These are phyloP conservation scores for Salix koriyanagi DNA, from an alignment of 345 rosid genomes.

Conservation along the genomic window DNA sequence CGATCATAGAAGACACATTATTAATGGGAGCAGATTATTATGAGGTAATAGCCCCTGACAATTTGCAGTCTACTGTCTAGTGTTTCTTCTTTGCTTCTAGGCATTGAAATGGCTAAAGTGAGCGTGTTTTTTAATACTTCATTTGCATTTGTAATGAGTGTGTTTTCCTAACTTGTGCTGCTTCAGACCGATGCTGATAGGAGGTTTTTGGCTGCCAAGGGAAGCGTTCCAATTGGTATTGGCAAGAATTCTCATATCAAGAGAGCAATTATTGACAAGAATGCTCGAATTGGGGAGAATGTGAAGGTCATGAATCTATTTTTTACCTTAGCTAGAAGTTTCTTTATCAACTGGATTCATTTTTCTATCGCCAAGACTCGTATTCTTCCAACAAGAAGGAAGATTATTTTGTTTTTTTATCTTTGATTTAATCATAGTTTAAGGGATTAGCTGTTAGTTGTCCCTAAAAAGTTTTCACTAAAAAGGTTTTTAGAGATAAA, in stretches of 20 bases:
- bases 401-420: not conserved
- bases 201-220: conserved; percentile 77
- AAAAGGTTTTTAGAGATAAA: too few species aligned
- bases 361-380: not conserved
- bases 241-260: conserved; percentile 82
- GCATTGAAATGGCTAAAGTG: not conserved
- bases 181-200: conserved; percentile 84
- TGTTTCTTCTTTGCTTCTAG: not conserved
- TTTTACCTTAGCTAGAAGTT: not conserved
- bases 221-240: conserved; percentile 84
- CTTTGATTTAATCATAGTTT: not conserved
- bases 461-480: too few species aligned
- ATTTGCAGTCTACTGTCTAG: not conserved
- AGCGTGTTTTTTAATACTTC: not conserved
- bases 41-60: conserved; percentile 43
- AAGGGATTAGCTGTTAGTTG: too few species aligned
- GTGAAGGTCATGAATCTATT: conserved; percentile 58
- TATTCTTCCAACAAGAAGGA: not conserved
- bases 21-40: conserved; percentile 98
- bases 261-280: conserved; percentile 94
- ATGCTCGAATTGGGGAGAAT: conserved; percentile 81
- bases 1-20: conserved; percentile 82
- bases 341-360: not conserved
- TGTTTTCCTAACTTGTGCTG: not conserved
- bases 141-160: conserved; percentile 1